These are phyloP conservation scores for Eimeria falciformis DNA, from an alignment of 169 alveolate species.

Conservation along the genomic window DNA sequence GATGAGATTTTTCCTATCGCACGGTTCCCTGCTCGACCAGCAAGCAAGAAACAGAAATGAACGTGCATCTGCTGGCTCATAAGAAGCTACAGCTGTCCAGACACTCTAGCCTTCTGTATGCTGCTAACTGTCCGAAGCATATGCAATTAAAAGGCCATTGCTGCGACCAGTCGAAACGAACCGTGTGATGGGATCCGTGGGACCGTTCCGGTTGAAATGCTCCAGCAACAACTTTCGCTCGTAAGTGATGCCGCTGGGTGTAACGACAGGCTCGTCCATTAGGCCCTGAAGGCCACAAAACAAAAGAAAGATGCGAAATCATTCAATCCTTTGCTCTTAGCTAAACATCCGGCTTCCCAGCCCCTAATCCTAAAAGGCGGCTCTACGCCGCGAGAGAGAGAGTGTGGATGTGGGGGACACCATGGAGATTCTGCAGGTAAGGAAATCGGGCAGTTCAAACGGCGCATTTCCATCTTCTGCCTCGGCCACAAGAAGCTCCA, in stretches of 20 bases:
- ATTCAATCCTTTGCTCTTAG: no score
- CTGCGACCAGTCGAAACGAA: background rate
- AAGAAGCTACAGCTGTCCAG: no score
- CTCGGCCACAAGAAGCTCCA: conserved; percentile 80
- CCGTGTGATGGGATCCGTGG: conserved; percentile 89
- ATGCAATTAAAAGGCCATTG: no score
- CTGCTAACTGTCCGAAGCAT: no score
- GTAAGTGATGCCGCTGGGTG: conserved; percentile 91
- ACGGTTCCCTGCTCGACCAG: conserved; percentile 80
- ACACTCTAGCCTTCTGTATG: no score
- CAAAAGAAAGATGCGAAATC: background rate
- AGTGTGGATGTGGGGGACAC: conserved; percentile 54
- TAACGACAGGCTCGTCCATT: conserved; percentile 90
- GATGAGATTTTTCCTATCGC: conserved; percentile 77
- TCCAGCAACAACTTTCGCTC: conserved; percentile 86
- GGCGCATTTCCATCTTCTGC: conserved; percentile 79
- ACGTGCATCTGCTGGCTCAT: no score
- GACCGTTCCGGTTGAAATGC: conserved; percentile 87
- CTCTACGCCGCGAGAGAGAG: no score
- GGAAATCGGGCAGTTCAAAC: conserved; percentile 85
- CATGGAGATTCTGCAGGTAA: conserved; percentile 91
- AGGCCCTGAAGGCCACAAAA: conserved; percentile 80
- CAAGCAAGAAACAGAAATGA: no score
- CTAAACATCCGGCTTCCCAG: no score
- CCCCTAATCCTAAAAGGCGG: no score